A percentile compares a stretch with the other conserved stretches of the same genome.
phyloP scores from a whole-genome alignment of 2,329 filamentous ascomycete genomes.

The Huntiella savannae region DNA sequence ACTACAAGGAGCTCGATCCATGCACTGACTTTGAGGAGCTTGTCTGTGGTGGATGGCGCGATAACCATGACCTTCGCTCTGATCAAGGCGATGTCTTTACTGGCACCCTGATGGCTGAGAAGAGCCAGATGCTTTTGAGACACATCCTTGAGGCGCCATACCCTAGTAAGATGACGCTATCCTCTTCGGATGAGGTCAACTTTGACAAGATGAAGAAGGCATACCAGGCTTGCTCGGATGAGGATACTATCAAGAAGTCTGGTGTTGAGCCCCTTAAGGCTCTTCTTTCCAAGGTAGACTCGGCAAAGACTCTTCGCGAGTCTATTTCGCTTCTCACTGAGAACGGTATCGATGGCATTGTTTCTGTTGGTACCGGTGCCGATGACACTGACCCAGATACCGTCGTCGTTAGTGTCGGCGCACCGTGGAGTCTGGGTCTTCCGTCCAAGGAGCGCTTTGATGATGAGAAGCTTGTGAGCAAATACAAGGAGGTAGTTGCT shows the following conservation, averaged over 20 bases:
- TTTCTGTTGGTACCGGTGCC: constrained; percentile 20
- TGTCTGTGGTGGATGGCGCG: constrained; percentile 48
- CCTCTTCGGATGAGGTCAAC: constrained; percentile 36
- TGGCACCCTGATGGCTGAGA: constrained; percentile 40
- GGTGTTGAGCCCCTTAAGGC: constrained; percentile 37
- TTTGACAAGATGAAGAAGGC: constrained; percentile 45
- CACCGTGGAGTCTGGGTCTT: constrained; percentile 35
- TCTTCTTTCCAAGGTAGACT: constrained; percentile 32
- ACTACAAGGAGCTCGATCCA: constrained; percentile 44
- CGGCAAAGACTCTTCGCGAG: constrained; percentile 18
- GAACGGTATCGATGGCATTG: constrained; percentile 24
- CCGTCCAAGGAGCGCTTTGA: constrained; percentile 43
- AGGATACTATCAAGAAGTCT: constrained; percentile 32
- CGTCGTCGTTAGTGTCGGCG: constrained; percentile 21
- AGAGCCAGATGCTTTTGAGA: constrained; percentile 36
- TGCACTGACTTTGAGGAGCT: constrained; percentile 51
- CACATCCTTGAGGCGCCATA: constrained; percentile 44
- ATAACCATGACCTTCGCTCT: constrained; percentile 42
- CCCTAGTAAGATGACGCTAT: constrained; percentile 17
- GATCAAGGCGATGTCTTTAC: constrained; percentile 44
- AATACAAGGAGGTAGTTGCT: constrained; percentile 24
- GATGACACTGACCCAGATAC: constrained; percentile 25
- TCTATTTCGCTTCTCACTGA: constrained; percentile 27
- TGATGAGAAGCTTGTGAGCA: constrained; percentile 30
- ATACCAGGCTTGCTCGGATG: constrained; percentile 48